Percentiles rank a stretch among this genome's conserved stretches.
These are phyloP conservation scores for Rhodotorula sp. DNA, from an alignment of 1,284 basidiomycete species.

Conservation along the genomic window DNA sequence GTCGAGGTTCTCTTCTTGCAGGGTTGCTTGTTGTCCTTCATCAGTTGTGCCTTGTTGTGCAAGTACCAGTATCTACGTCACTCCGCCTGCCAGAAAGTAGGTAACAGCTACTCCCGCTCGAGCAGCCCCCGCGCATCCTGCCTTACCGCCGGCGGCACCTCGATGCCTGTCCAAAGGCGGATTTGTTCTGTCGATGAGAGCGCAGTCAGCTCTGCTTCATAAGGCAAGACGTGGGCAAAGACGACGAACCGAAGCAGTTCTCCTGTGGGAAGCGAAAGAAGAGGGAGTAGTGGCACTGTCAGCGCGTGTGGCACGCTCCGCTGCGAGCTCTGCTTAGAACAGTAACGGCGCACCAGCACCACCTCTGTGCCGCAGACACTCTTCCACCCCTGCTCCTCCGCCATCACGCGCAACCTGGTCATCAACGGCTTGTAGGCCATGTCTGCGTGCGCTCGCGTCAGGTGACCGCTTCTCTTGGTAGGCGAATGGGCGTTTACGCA, in stretches of 20 bases:
- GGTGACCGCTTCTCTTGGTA: rapidly evolving
- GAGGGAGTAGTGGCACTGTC: background rate
- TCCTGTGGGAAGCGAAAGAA: background rate
- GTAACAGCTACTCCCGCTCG: background rate
- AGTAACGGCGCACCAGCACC: background rate
- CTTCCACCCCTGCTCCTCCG: slow-evolving; percentile 2
- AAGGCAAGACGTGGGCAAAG: too few relatives aligned
- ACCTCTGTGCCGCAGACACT: slow-evolving; percentile 6
- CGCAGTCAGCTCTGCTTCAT: too few relatives aligned
- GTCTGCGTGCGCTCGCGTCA: background rate
- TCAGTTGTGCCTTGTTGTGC: background rate
- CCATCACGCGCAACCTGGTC: slow-evolving; percentile 1
- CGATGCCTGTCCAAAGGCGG: background rate
- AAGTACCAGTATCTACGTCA: background rate
- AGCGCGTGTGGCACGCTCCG: too few relatives aligned
- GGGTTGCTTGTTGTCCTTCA: background rate
- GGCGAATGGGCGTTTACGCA: background rate
- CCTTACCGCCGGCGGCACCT: background rate
- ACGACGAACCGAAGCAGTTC: slow-evolving; percentile 1
- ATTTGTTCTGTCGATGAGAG: slow-evolving; percentile 1
- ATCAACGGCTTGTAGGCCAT: slow-evolving; percentile 16
- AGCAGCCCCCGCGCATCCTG: slow-evolving; percentile 1
- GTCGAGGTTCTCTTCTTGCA: background rate
- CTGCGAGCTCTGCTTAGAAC: background rate
- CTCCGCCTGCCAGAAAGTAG: background rate